Evolutionary conservation across 148 eudicot genomes (phyloP), one percentile per base, ranked within the genome.

Genomic region (Silene uniflora): DNA sequence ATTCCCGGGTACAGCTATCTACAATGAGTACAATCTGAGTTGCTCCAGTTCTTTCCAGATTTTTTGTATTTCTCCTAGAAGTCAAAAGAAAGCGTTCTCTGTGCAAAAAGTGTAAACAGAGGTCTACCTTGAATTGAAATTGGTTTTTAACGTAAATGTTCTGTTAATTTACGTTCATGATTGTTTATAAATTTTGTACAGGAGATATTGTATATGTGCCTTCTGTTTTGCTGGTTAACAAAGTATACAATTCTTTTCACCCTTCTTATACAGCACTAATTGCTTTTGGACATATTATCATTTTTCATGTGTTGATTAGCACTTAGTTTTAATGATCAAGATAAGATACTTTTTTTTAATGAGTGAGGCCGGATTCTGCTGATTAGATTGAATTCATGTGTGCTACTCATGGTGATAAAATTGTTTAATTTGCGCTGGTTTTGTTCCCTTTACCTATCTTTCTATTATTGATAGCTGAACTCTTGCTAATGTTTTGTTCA

Each of bases 401-500:
- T 4, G 56, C 14, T 52, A 16, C 17, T 52, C 56, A 52, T 52
- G 56, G 4, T 13, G 56, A 52, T 52, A 52, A 52, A 14, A 52
- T 52, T 52, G 56, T 52, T 52, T 52, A 16, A 39, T 39, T 39
- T 39, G 56, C 14, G 17, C 56, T 52, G 14, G 14, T 52, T 52
- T 52, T 52, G 14, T 52, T 52, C 56, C 16, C 56, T 12, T 52
- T 16, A 52, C 56, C 17, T 16, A 52, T 52, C 18, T 52, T 52
- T 52, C 17, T 11, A 16, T 52, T 11, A 13, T 52, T 16, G 56
- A 52, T 52, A 52, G 4, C 56, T 52, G 56, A 22, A 66, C 8
- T 73, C 47, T 84, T 74, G 54, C 44, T 69, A 22, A 68, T 83
- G 74, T 14, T 52, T 39, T 82, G 11, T 87, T 81, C 98, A 96